Evolutionary conservation across 2,329 filamentous ascomycete genomes (phyloP).

Genomic region (Sporothrix globosa): DNA sequence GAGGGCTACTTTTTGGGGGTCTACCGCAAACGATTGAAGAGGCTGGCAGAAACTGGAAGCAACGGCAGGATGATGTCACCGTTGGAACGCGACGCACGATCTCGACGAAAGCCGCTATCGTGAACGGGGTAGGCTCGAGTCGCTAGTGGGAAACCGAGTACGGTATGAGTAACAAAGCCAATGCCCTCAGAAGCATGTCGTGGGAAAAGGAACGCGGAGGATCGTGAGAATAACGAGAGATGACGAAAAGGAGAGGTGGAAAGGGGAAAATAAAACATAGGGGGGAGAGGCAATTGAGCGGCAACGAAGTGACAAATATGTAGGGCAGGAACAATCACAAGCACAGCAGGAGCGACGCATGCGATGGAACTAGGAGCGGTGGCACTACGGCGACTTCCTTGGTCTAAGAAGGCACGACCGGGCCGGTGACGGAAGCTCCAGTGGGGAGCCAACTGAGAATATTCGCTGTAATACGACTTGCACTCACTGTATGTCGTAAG

Average conservation of each 20-base stretch:
- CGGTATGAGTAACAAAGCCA: constrained; percentile 7
- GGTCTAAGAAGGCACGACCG: constrained; percentile 22
- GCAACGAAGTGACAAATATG: constrained; percentile 10
- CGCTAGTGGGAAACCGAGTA: constrained; percentile 22
- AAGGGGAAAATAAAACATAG: background rate
- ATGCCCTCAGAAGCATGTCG: constrained; percentile 17
- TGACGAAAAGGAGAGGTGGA: background rate
- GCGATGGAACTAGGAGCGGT: constrained; percentile 7
- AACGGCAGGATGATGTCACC: constrained; percentile 29
- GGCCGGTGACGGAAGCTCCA: constrained; percentile 8
- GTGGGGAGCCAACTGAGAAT: background rate
- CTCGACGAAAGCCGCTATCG: constrained; percentile 28
- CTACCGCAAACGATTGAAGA: background rate
- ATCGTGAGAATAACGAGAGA: constrained; percentile 17
- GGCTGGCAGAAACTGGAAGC: background rate
- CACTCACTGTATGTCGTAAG: background rate
- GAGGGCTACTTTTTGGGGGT: background rate
- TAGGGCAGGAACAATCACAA: constrained; percentile 6
- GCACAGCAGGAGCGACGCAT: constrained; percentile 8
- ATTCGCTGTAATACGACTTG: constrained; percentile 6
- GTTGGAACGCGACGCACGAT: constrained; percentile 17
- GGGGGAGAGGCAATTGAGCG: constrained; percentile 5
- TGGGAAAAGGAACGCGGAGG: background rate
- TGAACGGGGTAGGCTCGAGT: background rate
- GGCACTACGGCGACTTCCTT: constrained; percentile 12